These are phyloP conservation scores for Candida pini DNA, from an alignment of 805 yeast species.

Conservation along the genomic window DNA sequence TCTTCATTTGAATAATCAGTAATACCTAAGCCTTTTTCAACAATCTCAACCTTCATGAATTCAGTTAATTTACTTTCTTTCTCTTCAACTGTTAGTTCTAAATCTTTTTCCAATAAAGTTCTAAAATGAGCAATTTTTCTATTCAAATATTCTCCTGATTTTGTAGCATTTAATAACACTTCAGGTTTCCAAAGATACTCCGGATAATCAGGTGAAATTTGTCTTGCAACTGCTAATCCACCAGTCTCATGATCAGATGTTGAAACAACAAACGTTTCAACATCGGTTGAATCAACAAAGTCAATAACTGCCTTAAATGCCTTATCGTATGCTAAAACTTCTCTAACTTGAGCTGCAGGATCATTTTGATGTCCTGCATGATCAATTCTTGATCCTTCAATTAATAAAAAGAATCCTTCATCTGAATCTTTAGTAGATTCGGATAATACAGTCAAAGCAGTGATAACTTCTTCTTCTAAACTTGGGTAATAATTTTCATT, in stretches of 20 bases:
- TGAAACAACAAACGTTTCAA: slow-evolving; percentile 72
- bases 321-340: slow-evolving; percentile 80
- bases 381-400: slow-evolving; percentile 92
- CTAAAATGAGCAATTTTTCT: slow-evolving; percentile 33
- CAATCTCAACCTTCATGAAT: slow-evolving; percentile 48
- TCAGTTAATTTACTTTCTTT: slow-evolving; percentile 28
- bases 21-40: slow-evolving; percentile 66
- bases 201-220: slow-evolving; percentile 63
- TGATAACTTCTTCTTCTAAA: slow-evolving; percentile 67
- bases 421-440: slow-evolving; percentile 68
- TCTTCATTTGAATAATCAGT: slow-evolving; percentile 52
- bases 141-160: slow-evolving; percentile 70
- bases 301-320: slow-evolving; percentile 72
- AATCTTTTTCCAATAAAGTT: slow-evolving; percentile 1
- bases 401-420: slow-evolving; percentile 76
- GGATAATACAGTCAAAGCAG: slow-evolving; percentile 65
- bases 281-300: slow-evolving; percentile 61
- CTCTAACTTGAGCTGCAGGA: slow-evolving; percentile 91
- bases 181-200: slow-evolving; percentile 87
- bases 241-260: slow-evolving; percentile 97
- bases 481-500: slow-evolving; percentile 59
- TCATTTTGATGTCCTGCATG: slow-evolving; percentile 95
- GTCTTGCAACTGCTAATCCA: slow-evolving; percentile 85
- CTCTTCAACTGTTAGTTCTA: not conserved
- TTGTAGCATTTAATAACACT: slow-evolving; percentile 60